These are phyloP conservation scores for Ceriops tagal DNA, from an alignment of 345 rosid genomes.

Conservation along the genomic window DNA sequence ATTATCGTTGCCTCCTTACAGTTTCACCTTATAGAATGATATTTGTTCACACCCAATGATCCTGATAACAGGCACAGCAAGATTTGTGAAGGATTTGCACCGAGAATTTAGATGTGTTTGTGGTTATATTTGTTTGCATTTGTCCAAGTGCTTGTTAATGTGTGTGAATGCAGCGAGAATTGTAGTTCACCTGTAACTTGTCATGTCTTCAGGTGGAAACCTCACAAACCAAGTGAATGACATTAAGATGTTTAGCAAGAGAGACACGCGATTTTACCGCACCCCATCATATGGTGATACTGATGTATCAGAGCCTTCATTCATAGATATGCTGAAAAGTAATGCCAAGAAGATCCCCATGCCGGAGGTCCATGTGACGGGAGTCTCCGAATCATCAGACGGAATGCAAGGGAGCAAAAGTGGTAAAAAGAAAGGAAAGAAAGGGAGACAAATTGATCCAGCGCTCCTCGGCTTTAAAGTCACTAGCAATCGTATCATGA, in stretches of 20 bases:
- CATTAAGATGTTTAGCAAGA: conserved; percentile 35
- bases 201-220: conserved; percentile 17
- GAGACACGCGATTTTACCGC: conserved; percentile 41
- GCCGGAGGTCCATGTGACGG: conserved; percentile 12
- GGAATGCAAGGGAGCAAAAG: conserved; percentile 29
- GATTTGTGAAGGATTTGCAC: neutral
- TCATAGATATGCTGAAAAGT: conserved; percentile 72
- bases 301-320: conserved; percentile 57
- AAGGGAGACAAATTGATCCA: conserved; percentile 30
- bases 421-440: conserved; percentile 37
- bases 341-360: conserved; percentile 28
- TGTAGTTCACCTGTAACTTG: neutral
- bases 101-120: neutral
- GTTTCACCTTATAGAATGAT: neutral
- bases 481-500: conserved; percentile 28
- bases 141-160: neutral
- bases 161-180: neutral
- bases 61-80: neutral
- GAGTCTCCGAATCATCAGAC: conserved; percentile 24
- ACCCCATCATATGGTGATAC: conserved; percentile 48
- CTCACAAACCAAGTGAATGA: conserved; percentile 16
- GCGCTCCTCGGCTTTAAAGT: conserved; percentile 33
- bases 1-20: neutral
- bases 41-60: neutral
- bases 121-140: too few relatives aligned